A percentile compares a stretch with the other conserved stretches of the same genome.
Evolutionary conservation across 495 filamentous ascomycete species (phyloP).

Genomic region (Penicillium paxilli): DNA sequence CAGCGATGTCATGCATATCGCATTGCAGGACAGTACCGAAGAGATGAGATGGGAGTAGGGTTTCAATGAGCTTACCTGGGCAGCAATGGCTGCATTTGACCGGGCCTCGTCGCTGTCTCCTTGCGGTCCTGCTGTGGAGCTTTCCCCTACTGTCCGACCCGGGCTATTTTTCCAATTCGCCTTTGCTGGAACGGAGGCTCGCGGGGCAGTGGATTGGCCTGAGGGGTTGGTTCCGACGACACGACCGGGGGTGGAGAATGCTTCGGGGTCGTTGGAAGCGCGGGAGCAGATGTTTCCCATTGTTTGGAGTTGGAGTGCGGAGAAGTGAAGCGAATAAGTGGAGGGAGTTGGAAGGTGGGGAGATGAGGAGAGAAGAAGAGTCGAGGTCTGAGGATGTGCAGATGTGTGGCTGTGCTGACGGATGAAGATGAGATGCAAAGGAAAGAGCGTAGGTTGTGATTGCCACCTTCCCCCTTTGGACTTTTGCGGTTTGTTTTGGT

Average conservation of each 20-base stretch:
- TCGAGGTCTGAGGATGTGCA: too few species aligned
- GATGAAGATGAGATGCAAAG: neutral
- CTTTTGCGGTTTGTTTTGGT: too few species aligned
- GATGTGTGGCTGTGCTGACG: too few species aligned
- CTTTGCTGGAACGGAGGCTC: conserved; percentile 43
- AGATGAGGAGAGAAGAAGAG: too few species aligned
- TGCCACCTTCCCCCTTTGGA: neutral
- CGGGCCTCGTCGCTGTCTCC: conserved; percentile 49
- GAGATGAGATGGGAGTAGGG: neutral
- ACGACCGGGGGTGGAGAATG: conserved; percentile 64
- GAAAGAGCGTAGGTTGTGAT: too few species aligned
- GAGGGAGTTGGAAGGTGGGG: neutral
- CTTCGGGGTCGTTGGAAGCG: conserved; percentile 50
- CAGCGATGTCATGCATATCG: too few species aligned
- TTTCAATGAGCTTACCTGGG: conserved; percentile 53
- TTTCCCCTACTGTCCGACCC: conserved; percentile 55
- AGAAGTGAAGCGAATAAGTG: neutral
- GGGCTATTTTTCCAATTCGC: conserved; percentile 45
- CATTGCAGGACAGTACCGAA: too few species aligned
- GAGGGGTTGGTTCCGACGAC: conserved; percentile 44
- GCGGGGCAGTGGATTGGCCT: conserved; percentile 19
- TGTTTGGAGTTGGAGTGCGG: neutral
- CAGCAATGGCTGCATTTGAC: conserved; percentile 63
- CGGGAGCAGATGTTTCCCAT: conserved; percentile 81
- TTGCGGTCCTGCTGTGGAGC: conserved; percentile 16